Evolutionary conservation across 768 basidiomycete genomes (phyloP), one percentile per base, ranked within the genome.

Genomic region (Rhodotorula diobovata): DNA sequence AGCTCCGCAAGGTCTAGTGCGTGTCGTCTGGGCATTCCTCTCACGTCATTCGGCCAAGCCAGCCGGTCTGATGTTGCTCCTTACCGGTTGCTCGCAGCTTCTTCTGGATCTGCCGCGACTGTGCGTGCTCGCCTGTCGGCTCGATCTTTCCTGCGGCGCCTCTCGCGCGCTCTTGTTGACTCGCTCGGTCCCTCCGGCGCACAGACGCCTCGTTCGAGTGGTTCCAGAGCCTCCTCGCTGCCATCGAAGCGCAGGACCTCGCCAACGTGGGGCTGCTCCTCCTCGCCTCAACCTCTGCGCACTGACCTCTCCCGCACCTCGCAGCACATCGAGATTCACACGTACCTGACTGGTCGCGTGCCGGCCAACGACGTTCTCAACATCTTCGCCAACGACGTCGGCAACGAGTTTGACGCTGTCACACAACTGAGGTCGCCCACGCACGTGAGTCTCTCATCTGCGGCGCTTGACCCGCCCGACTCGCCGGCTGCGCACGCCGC

Each of bases 361-460:
- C 89, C 90, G 82, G 90, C 93, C 72, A 91, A 93, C 78, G 92
- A 97, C 74, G 86, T 94, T 85, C 90, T 88, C 81, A 96, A 95
- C 79, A 94, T 96, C 80, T 85, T 93, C 64, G 90, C 89, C 70
- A 72, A 84, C 80, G 48, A 68, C 76, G 93, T 96, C 48, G 94
- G 94, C 62, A 90, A 90, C 3, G 90, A 95, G 71, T 89, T 88
- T 81, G 94, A 97, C 76, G 89, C 93, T 6, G 90, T 97, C 79
- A 95, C 93, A 8, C 85, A 87, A 2, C 83, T 96, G 20, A 86
- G 92, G 32, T 89, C 94, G 0, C 94, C 94, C 0, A 97, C 94
- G 18, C 93, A 95, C 81, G 94, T 89, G 78, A 91, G 93, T 54
- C 35, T 23, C 48, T 50, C 25, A 8, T 20, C 30, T 30, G 8